Conservation (phyloP, 2,329 filamentous ascomycete species). For the Arthrobotrys sinensis region DNA sequence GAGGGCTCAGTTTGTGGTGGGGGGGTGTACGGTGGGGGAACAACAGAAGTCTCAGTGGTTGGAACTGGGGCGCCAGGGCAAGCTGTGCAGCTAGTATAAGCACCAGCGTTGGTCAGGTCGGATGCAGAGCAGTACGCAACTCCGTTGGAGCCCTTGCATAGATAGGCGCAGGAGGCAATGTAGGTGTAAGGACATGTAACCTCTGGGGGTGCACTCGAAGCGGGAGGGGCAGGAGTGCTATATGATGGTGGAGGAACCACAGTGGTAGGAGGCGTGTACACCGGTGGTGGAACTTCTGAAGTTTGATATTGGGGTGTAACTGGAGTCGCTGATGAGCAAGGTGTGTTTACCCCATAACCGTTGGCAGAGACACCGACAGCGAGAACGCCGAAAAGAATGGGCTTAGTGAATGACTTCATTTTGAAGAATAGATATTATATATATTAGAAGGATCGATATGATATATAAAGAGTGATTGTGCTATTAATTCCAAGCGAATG, state of each 20-base stretch:
- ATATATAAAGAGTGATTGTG: conserved; percentile 12
- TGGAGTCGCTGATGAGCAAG: conserved; percentile 19
- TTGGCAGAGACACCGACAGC: conserved; percentile 11
- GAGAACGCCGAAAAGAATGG: conserved; percentile 18
- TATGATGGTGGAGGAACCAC: conserved; percentile 17
- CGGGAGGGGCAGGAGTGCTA: not conserved
- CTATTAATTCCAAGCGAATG: conserved; percentile 22
- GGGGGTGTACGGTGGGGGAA: conserved; percentile 3
- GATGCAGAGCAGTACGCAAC: conserved; percentile 11
- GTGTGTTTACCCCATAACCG: conserved; percentile 14
- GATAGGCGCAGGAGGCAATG: not conserved
- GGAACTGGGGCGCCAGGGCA: conserved; percentile 15
- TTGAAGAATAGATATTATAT: conserved; percentile 13
- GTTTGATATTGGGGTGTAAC: conserved; percentile 25
- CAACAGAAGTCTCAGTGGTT: not conserved
- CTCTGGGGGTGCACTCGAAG: conserved; percentile 13
- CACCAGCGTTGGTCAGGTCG: not conserved
- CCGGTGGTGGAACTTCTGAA: conserved; percentile 12
- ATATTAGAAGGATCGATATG: not conserved
- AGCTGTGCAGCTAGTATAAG: conserved; percentile 1
- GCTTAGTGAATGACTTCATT: conserved; percentile 34
- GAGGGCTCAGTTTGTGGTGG: not conserved
- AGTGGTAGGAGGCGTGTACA: conserved; percentile 4
- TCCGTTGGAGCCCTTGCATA: conserved; percentile 15
- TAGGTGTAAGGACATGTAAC: conserved; percentile 7